Base-by-base conservation (phyloP, 164 flowering plant species). In the Stephania yunnanensis region DNA sequence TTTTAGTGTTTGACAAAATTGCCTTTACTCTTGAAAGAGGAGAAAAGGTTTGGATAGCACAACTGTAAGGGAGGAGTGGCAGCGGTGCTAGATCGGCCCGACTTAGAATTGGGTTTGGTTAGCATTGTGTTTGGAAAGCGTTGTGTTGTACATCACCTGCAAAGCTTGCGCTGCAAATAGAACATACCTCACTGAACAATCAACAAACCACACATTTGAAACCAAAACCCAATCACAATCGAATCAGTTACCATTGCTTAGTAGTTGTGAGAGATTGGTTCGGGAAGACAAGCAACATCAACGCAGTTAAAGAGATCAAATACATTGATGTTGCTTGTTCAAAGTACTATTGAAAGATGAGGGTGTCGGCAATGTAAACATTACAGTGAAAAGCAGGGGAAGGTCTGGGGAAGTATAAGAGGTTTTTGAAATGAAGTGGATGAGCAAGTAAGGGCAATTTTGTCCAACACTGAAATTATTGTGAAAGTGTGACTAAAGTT, bases 81-180 rank as follows among this genome's bases (percentile, higher is more conserved):
- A 25, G 25, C 25, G 25, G 25, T 25, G 25, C 25, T 25, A 25
- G 25, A 25, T 25, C 25, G 25, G 25, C 25, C 25, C 25, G 0
- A 25, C 25, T 25, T 25, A 25, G 25, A 25, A 25, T 25, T 25
- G 25, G 25, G 25, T 25, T 25, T 25, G 25, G 25, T 0, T 25
- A 25, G 25, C 25, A 25, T 25, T 25, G 25, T 25, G 25, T 25
- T 25, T 25, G 25, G 25, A 25, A 25, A 25, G 25, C 25, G 92
- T 71, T 64, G 97, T 81, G 72, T 80, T 85, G 83, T 87, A 94
- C 78, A 92, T 10, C 71, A 88, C 87, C 80, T 86, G 88, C 75
- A 94, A 86, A 17, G 89, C 89, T 84, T 85, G 84, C 76, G 85
- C 98, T 94, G 76, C 74, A 78, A 74, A 48, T 8, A 48, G 12